Base-by-base conservation (phyloP, 345 rosid genomes). In the Salix dunnii region DNA sequence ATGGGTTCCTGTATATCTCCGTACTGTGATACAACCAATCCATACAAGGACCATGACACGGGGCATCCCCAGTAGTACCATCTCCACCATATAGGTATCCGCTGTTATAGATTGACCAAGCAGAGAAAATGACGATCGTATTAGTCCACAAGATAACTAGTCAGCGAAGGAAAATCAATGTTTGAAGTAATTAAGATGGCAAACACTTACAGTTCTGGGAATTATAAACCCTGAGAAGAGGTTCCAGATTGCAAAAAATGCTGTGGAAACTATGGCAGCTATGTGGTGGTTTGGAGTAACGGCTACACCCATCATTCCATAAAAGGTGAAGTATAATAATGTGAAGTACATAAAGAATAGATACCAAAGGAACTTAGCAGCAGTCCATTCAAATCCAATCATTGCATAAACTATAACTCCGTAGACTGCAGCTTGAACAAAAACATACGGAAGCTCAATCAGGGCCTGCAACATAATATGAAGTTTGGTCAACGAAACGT, bases 271-370 rank as follows among this genome's bases (percentile, higher is more conserved):
- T n/a, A 89, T 87, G 75, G 89, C 63, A 12, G 92, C 87, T 21
- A 88, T 80, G 85, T 86, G 87, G 80, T 83, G 84, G 70, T 90
- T 90, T 5, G 97, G 94, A 3, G 96, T 89, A 81, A 88, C 70
- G 9, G 92, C 91, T 2, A 90, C 91, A 3, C 89, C 74, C 97
- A 88, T 91, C 94, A 89, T 91, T 10, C 94, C 97, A 8, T 86
- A 89, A 78, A 74, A 89, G 79, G 94, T 91, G 90, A 86, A 91
- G 82, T 88, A 89, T 20, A 89, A 63, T n/a, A 90, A 74, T 11
- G 91, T 87, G 78, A 86, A 84, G 85, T 65, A 86, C 88, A 88
- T 86, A 42, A 85, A 90, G 85, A 87, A 91, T 27, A 87, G 68
- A 28, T 89, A 90, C 94, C 94, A 90, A 40, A 89, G 79, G 82